A percentile compares a stretch with the other conserved stretches of the same genome.
Conservation (phyloP, 768 basidiomycete species). For the Mycena amicta region DNA sequence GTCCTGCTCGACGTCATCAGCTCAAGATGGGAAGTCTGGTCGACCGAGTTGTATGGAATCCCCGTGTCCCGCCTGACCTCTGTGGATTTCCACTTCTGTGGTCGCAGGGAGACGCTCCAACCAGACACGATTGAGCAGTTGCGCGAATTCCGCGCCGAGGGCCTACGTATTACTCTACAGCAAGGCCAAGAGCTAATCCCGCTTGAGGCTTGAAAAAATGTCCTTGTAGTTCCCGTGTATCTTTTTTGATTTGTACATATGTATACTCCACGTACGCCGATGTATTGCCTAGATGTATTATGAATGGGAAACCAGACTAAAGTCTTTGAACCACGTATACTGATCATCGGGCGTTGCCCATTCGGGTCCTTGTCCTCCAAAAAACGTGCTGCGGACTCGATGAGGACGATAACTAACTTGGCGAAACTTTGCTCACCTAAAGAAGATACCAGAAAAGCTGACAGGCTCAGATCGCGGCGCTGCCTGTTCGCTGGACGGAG, state of each 20-base stretch:
- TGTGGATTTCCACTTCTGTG: conserved; percentile 10
- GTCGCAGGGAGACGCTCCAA: neutral
- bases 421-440: conserved; percentile 54
- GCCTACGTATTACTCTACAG: conserved; percentile 11
- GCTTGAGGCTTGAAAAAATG: neutral
- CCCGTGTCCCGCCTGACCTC: conserved; percentile 6
- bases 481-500: conserved; percentile 16
- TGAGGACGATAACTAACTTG: neutral
- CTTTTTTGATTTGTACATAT: too few species aligned
- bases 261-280: too few species aligned
- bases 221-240: too few species aligned
- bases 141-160: neutral
- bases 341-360: conserved; percentile 78
- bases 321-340: conserved; percentile 76
- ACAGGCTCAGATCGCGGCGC: conserved; percentile 27
- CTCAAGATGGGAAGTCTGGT: conserved; percentile 15
- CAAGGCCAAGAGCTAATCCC: neutral
- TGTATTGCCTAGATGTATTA: too few species aligned
- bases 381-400: conserved; percentile 58
- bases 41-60: conserved; percentile 12
- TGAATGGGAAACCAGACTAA: conserved; percentile 45
- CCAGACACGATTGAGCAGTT: neutral
- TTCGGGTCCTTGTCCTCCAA: conserved; percentile 68
- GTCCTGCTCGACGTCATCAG: conserved; percentile 16
- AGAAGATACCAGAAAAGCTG: conserved; percentile 64